Conservation (phyloP, 2,329 filamentous ascomycete species). For the Colletotrichum navitas region DNA sequence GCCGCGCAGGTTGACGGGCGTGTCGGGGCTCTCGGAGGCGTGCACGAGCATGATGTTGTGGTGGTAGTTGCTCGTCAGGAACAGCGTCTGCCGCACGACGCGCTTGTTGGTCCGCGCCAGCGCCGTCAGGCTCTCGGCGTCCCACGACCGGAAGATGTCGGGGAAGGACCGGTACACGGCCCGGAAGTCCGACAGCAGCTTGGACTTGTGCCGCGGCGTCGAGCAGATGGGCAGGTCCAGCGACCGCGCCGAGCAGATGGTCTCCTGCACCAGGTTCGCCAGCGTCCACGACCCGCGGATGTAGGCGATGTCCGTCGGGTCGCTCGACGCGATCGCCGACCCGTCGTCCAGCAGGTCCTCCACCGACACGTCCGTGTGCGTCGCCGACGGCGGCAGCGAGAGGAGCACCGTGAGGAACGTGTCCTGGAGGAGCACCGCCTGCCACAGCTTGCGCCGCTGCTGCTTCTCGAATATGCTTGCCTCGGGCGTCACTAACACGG, state of each 20-base stretch:
- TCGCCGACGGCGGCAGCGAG: slow-evolving; percentile 81
- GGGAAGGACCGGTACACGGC: slow-evolving; percentile 81
- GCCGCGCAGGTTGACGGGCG: slow-evolving; percentile 74
- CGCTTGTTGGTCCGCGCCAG: slow-evolving; percentile 72
- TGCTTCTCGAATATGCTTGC: slow-evolving; percentile 81
- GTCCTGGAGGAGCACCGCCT: slow-evolving; percentile 84
- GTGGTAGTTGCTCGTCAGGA: slow-evolving; percentile 85
- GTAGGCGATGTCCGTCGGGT: slow-evolving; percentile 77
- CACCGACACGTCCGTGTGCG: slow-evolving; percentile 82
- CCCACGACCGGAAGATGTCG: slow-evolving; percentile 76
- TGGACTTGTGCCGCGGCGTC: slow-evolving; percentile 76
- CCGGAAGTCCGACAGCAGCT: slow-evolving; percentile 77
- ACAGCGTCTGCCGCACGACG: slow-evolving; percentile 79
- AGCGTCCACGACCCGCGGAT: slow-evolving; percentile 83
- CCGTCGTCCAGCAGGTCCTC: slow-evolving; percentile 78
- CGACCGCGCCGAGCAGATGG: slow-evolving; percentile 80
- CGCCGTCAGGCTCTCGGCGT: slow-evolving; percentile 69
- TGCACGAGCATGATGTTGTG: slow-evolving; percentile 86
- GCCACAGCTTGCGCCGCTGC: slow-evolving; percentile 83
- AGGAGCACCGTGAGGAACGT: slow-evolving; percentile 84
- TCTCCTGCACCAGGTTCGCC: slow-evolving; percentile 82
- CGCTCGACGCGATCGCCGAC: slow-evolving; percentile 67
- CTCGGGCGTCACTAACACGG: slow-evolving; percentile 67
- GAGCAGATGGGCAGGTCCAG: slow-evolving; percentile 79
- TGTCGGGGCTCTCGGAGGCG: slow-evolving; percentile 74